Evolutionary conservation across 2,329 filamentous ascomycete genomes (phyloP).

Genomic region (Shiraia sp.): DNA sequence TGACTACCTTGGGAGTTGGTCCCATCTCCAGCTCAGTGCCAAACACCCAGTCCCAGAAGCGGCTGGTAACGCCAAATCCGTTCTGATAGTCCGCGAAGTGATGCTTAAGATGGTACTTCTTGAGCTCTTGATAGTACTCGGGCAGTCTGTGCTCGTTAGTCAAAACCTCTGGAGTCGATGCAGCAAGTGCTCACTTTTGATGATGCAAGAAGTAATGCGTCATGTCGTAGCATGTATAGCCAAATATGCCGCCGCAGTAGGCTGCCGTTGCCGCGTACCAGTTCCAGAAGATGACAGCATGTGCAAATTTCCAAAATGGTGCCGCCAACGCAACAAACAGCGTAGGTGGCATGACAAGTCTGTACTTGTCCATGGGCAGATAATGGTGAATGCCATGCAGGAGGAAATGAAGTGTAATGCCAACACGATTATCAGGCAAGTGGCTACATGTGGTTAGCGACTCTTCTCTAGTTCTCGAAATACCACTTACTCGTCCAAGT

Average conservation of each 20-base stretch:
- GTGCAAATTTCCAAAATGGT: conserved; percentile 92
- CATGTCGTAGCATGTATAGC: conserved; percentile 94
- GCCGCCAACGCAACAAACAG: conserved; percentile 81
- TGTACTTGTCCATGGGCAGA: conserved; percentile 97
- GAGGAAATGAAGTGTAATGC: conserved; percentile 84
- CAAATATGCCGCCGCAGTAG: conserved; percentile 89
- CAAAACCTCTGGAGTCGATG: background rate
- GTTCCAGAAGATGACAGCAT: conserved; percentile 77
- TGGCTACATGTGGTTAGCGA: conserved; percentile 57
- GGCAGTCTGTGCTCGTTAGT: conserved; percentile 63
- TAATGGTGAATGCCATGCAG: conserved; percentile 98
- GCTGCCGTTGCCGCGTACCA: conserved; percentile 80
- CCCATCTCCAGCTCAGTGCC: conserved; percentile 75
- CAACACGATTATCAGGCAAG: conserved; percentile 89
- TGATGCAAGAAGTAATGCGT: conserved; percentile 99
- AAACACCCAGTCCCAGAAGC: conserved; percentile 93
- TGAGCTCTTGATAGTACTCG: conserved; percentile 84
- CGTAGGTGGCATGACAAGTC: conserved; percentile 94
- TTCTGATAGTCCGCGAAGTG: conserved; percentile 98
- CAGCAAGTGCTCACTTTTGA: conserved; percentile 64
- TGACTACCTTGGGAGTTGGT: conserved; percentile 53
- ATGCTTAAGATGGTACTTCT: conserved; percentile 97
- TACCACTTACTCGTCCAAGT: conserved; percentile 78
- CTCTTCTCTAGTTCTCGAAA: conserved; percentile 21
- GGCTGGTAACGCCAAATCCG: conserved; percentile 93